phyloP scores from a whole-genome alignment of 2,329 filamentous ascomycete genomes.

The Colletotrichum sp. region DNA sequence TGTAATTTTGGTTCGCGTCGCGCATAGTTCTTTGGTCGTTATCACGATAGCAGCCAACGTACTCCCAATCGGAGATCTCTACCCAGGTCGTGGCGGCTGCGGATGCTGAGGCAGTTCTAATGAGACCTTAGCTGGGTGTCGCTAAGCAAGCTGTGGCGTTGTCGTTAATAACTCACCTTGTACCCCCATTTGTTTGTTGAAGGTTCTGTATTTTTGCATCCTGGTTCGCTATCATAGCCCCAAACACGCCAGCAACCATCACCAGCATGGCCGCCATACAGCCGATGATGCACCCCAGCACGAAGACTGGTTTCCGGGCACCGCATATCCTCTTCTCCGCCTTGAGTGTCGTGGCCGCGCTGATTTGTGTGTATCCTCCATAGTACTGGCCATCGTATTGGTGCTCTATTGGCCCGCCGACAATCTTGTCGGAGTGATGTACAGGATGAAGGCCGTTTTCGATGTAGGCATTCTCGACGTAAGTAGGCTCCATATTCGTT shows the following conservation, averaged over 20 bases:
- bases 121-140: neutral
- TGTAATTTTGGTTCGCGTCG: neutral
- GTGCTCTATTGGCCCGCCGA: neutral
- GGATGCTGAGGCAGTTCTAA: neutral
- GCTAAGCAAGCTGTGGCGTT: neutral
- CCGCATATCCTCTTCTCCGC: neutral
- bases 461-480: neutral
- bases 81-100: neutral
- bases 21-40: neutral
- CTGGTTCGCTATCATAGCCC: neutral
- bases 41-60: neutral
- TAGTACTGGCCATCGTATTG: neutral
- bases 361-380: neutral
- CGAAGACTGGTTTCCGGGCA: neutral
- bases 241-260: neutral
- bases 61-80: neutral
- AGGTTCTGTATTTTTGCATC: neutral
- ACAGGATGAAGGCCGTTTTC: neutral
- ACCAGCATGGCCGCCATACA: neutral
- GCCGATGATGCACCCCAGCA: neutral
- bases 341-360: neutral
- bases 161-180: neutral
- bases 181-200: neutral
- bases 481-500: neutral
- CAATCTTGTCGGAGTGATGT: neutral